Conservation (phyloP, 2,329 filamentous ascomycete genomes). For the Pseudogymnoascus verrucosus region DNA sequence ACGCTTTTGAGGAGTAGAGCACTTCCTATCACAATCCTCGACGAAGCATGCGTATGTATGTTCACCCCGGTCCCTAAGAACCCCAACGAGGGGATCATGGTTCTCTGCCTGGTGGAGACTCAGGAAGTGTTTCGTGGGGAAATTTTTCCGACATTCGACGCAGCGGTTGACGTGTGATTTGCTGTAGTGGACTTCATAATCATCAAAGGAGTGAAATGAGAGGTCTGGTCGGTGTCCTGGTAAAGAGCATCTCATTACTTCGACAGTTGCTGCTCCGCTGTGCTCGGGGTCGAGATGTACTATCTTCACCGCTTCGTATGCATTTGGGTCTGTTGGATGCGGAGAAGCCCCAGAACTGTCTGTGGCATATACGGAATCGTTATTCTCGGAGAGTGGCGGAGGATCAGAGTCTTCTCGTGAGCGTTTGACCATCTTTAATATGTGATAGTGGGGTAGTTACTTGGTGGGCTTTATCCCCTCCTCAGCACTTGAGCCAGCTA, state of each 20-base stretch:
- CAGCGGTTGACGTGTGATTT: slow-evolving; percentile 79
- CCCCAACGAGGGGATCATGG: slow-evolving; percentile 72
- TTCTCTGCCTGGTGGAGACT: slow-evolving; percentile 82
- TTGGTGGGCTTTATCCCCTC: slow-evolving; percentile 7
- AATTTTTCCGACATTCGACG: slow-evolving; percentile 74
- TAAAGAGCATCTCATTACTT: slow-evolving; percentile 67
- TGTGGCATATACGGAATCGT: slow-evolving; percentile 9
- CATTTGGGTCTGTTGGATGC: slow-evolving; percentile 22
- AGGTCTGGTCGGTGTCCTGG: slow-evolving; percentile 68
- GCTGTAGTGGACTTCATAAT: slow-evolving; percentile 82
- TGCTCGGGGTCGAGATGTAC: slow-evolving; percentile 54
- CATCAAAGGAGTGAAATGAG: slow-evolving; percentile 64
- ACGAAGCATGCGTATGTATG: slow-evolving; percentile 91
- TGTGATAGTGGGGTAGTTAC: slow-evolving; percentile 31
- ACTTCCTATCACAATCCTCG: slow-evolving; percentile 78
- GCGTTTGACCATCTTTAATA: slow-evolving; percentile 50
- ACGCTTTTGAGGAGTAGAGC: slow-evolving; percentile 74
- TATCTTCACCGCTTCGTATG: slow-evolving; percentile 42
- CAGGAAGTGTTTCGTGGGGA: slow-evolving; percentile 76
- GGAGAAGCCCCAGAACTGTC: slow-evolving; percentile 18
- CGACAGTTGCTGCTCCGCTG: slow-evolving; percentile 21
- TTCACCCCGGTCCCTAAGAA: slow-evolving; percentile 70
- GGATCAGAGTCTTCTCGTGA: slow-evolving; percentile 43
- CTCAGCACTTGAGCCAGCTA: slow-evolving; percentile 8
- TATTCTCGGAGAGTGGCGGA: slow-evolving; percentile 22